Evolutionary conservation across 2,329 filamentous ascomycete genomes (phyloP).

Genomic region (Chrysoporthe austroafricana): DNA sequence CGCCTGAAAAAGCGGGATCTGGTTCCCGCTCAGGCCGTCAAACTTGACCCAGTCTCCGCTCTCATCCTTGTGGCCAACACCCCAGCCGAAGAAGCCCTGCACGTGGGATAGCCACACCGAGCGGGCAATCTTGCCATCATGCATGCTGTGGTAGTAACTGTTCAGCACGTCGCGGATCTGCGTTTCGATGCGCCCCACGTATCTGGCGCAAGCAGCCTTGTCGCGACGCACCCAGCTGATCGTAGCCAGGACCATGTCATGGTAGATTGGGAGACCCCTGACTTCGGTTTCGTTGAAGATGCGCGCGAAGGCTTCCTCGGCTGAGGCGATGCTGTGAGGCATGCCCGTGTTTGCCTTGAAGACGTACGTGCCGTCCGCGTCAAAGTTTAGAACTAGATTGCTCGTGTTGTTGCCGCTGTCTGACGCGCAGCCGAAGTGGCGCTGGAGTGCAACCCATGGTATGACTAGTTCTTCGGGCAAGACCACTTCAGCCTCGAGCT

Average conservation of each 20-base stretch:
- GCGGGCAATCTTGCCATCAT: constrained; percentile 35
- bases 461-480: constrained; percentile 37
- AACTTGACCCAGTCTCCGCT: constrained; percentile 35
- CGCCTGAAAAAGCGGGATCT: constrained; percentile 40
- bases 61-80: constrained; percentile 34
- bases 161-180: constrained; percentile 34
- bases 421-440: constrained; percentile 37
- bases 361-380: constrained; percentile 32
- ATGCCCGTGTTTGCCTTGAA: constrained; percentile 40
- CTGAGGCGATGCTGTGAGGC: constrained; percentile 32
- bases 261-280: constrained; percentile 36
- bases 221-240: constrained; percentile 33
- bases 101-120: constrained; percentile 39
- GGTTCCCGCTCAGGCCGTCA: constrained; percentile 42
- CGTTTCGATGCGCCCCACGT: constrained; percentile 30
- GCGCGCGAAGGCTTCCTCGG: constrained; percentile 39
- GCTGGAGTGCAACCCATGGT: constrained; percentile 39
- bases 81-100: constrained; percentile 44
- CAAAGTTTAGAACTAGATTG: constrained; percentile 40
- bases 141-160: constrained; percentile 36
- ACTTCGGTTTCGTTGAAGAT: constrained; percentile 38
- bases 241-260: constrained; percentile 35
- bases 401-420: constrained; percentile 39
- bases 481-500: constrained; percentile 37
- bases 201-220: constrained; percentile 28